These are phyloP conservation scores for Suillus spraguei DNA, from an alignment of 768 basidiomycete species.

Conservation along the genomic window DNA sequence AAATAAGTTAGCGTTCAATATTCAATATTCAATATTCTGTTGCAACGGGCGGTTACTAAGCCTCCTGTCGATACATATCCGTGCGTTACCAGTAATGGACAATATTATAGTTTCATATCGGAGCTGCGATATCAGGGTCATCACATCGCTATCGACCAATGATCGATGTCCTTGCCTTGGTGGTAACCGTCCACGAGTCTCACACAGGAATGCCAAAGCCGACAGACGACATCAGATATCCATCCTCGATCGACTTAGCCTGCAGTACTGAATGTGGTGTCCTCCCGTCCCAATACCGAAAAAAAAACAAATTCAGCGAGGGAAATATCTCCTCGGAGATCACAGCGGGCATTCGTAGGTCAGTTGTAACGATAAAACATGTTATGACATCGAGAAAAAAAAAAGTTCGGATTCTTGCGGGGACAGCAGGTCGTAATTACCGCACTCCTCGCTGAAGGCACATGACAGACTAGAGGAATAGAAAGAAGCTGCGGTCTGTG, in stretches of 20 bases:
- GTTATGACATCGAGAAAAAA: not conserved
- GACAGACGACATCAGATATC: not conserved
- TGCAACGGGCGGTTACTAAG: not conserved
- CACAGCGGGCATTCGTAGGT: not conserved
- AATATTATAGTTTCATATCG: slow-evolving; percentile 5
- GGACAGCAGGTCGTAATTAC: slow-evolving; percentile 4
- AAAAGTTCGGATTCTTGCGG: not conserved
- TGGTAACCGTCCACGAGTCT: not conserved
- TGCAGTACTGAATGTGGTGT: not conserved
- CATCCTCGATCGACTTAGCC: not conserved
- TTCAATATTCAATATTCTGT: too few species aligned
- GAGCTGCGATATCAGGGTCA: not conserved
- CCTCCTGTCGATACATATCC: not conserved
- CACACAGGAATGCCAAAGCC: not conserved
- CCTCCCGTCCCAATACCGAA: not conserved
- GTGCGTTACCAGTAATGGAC: not conserved
- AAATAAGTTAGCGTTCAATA: not conserved
- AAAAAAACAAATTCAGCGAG: not conserved
- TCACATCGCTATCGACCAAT: slow-evolving; percentile 2
- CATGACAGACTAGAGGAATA: not conserved
- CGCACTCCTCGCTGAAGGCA: not conserved
- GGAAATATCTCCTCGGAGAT: not conserved
- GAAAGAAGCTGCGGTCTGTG: not conserved
- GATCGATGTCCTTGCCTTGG: not conserved
- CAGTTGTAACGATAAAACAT: not conserved